A percentile compares a stretch with the other conserved stretches of the same genome.
Evolutionary conservation across 2,329 filamentous ascomycete species (phyloP).

Genomic region (Exserohilum turcica): DNA sequence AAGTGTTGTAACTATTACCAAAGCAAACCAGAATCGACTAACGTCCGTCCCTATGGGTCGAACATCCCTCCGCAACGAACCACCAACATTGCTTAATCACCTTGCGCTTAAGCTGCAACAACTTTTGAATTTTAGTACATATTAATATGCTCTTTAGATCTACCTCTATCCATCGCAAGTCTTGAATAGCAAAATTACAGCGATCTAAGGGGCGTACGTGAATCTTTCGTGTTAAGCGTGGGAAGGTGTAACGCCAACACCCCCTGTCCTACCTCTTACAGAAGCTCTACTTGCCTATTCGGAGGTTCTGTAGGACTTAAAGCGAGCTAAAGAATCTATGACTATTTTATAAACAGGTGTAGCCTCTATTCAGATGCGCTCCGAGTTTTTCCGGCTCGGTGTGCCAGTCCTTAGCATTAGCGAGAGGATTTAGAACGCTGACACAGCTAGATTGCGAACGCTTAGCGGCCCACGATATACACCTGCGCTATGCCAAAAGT

Average conservation of each 20-base stretch:
- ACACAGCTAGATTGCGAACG: not conserved
- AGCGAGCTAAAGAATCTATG: not conserved
- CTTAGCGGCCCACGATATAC: slow-evolving; percentile 1
- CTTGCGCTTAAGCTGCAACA: not conserved
- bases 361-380: not conserved
- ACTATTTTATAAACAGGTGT: not conserved
- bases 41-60: not conserved
- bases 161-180: not conserved
- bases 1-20: no score
- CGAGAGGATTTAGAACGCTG: not conserved
- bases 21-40: no score
- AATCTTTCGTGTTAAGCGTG: not conserved
- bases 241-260: not conserved
- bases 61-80: not conserved
- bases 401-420: not conserved
- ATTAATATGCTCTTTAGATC: not conserved
- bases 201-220: not conserved
- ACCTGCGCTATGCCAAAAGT: not conserved
- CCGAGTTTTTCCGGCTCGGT: not conserved
- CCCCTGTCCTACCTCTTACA: not conserved
- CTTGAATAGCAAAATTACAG: not conserved
- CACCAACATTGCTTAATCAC: not conserved
- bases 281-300: not conserved
- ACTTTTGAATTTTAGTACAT: not conserved
- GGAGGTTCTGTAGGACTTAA: not conserved